Evolutionary conservation across 2,329 filamentous ascomycete species (phyloP).

Genomic region (Trichoderma koningiopsis): DNA sequence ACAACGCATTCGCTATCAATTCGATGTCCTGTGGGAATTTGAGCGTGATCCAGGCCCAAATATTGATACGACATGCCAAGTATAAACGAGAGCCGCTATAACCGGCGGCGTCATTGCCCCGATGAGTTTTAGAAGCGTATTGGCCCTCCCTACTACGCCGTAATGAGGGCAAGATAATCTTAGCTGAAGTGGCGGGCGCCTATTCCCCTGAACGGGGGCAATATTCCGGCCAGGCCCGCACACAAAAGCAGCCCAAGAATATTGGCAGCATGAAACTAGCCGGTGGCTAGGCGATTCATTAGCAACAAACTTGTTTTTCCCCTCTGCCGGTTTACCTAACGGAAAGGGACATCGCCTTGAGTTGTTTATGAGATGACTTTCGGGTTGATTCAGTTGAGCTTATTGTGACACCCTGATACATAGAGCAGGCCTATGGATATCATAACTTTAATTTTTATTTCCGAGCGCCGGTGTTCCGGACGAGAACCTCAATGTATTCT

Average conservation of each 20-base stretch:
- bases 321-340: not conserved
- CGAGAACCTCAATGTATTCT: not conserved
- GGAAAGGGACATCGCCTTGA: not conserved
- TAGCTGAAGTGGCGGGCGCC: not conserved
- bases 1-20: not conserved
- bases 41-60: not conserved
- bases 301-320: not conserved
- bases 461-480: not conserved
- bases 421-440: not conserved
- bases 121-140: not conserved
- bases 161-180: not conserved
- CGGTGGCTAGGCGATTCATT: not conserved
- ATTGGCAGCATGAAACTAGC: not conserved
- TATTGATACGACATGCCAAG: not conserved
- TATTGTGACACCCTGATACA: not conserved
- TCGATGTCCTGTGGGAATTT: not conserved
- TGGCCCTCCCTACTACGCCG: not conserved
- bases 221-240: constrained; percentile 4
- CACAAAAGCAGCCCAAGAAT: not conserved
- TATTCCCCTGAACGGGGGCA: constrained; percentile 4
- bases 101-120: not conserved
- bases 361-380: not conserved
- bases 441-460: constrained; percentile 6
- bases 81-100: constrained; percentile 9
- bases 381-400: not conserved